Conservation (phyloP, 257 asterid species). For the Osmanthus fragrans region DNA sequence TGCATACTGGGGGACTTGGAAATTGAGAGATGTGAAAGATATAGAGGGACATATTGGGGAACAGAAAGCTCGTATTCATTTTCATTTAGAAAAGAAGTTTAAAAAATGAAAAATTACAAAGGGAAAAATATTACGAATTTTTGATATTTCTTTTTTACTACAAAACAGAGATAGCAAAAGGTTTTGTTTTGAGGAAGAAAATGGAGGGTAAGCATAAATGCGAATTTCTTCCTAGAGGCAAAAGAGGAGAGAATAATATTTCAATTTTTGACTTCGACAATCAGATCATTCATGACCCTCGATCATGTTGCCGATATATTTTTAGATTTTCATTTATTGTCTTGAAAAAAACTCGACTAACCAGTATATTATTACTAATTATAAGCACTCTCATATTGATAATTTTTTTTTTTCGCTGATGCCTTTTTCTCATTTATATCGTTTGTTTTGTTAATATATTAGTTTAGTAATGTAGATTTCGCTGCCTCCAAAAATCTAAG, state of each 20-base stretch:
- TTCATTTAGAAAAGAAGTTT: not conserved
- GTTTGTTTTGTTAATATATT: too few relatives aligned
- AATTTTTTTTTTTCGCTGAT: not conserved
- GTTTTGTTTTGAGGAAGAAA: not conserved
- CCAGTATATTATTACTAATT: not conserved
- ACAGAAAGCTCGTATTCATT: not conserved
- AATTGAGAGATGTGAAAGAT: not conserved
- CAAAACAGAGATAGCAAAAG: not conserved
- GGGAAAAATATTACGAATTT: not conserved
- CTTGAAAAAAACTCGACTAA: not conserved
- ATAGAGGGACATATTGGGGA: not conserved
- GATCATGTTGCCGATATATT: not conserved
- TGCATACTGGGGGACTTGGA: not conserved
- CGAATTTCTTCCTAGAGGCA: too few relatives aligned
- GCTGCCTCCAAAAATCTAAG: too few relatives aligned
- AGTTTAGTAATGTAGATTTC: too few relatives aligned
- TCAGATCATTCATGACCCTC: conserved; percentile 16
- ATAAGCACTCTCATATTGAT: conserved; percentile 3
- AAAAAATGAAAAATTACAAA: not conserved
- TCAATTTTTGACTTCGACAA: not conserved
- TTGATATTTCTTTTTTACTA: not conserved
- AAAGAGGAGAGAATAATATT: not conserved
- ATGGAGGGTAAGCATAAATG: too few relatives aligned
- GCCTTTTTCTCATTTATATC: too few relatives aligned
- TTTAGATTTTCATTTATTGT: not conserved